These are phyloP conservation scores for Candida dubliniensis DNA, from an alignment of 1,139 yeast species.

Conservation along the genomic window DNA sequence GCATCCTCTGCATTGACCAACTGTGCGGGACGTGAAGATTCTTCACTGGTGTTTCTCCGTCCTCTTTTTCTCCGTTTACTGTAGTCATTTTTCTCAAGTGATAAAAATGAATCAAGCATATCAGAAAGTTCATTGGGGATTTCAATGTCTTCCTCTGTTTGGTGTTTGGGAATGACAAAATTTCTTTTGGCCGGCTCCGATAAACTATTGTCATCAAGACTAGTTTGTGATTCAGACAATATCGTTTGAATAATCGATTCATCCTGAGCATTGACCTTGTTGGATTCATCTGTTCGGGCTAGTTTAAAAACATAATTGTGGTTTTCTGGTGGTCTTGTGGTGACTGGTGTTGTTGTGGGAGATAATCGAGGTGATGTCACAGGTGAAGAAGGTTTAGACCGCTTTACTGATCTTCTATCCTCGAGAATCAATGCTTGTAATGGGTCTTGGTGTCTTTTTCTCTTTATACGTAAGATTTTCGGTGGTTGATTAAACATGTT, in stretches of 20 bases:
- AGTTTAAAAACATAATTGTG: slow-evolving; percentile 51
- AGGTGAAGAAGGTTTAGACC: slow-evolving; percentile 46
- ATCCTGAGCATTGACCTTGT: slow-evolving; percentile 18
- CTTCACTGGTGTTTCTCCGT: slow-evolving; percentile 14
- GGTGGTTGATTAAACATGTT: slow-evolving; percentile 37
- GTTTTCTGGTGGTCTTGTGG: slow-evolving; percentile 10
- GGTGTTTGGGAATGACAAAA: slow-evolving; percentile 37
- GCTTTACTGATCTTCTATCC: slow-evolving; percentile 39
- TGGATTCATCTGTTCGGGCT: slow-evolving; percentile 57
- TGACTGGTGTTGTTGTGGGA: slow-evolving; percentile 18
- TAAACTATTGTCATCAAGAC: slow-evolving; percentile 3
- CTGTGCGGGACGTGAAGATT: slow-evolving; percentile 10
- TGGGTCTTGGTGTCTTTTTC: slow-evolving; percentile 85
- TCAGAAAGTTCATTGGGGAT: slow-evolving; percentile 65
- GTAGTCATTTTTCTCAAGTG: slow-evolving; percentile 6
- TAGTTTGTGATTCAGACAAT: slow-evolving; percentile 13
- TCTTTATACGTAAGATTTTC: slow-evolving; percentile 71
- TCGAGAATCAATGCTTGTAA: slow-evolving; percentile 67
- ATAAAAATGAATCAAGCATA: slow-evolving; percentile 62
- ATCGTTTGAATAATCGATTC: slow-evolving; percentile 21
- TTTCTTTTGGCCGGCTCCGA: slow-evolving; percentile 19
- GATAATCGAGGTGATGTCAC: slow-evolving; percentile 22
- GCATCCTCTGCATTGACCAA: slow-evolving; percentile 1
- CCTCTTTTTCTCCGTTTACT: slow-evolving; percentile 9
- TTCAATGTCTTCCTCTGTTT: slow-evolving; percentile 38